Conservation (phyloP, 2,329 filamentous ascomycete species). For the Colletotrichum sp. region DNA sequence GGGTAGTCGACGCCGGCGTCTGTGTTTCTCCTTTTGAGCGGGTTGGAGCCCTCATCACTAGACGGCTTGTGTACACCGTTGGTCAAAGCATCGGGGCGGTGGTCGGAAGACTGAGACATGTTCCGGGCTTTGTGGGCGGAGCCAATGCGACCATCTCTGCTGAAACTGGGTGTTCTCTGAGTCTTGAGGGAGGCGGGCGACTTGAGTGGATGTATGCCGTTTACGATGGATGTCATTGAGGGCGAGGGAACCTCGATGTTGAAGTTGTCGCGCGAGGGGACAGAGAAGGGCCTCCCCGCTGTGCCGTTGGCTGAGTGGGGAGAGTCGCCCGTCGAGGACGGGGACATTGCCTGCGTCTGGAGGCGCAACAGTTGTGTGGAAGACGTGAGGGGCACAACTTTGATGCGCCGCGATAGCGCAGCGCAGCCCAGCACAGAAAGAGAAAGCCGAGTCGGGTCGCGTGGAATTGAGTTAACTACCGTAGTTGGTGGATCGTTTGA, state of each 20-base stretch:
- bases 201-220: slow-evolving; percentile 50
- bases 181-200: slow-evolving; percentile 55
- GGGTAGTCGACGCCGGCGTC: slow-evolving; percentile 68
- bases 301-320: slow-evolving; percentile 46
- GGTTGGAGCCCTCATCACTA: slow-evolving; percentile 59
- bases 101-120: slow-evolving; percentile 59
- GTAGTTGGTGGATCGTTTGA: background rate
- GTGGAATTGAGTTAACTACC: background rate
- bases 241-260: slow-evolving; percentile 52
- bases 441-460: background rate
- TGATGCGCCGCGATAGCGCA: slow-evolving; percentile 17
- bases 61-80: slow-evolving; percentile 51
- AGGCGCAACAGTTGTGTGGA: slow-evolving; percentile 25
- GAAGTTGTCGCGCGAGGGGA: slow-evolving; percentile 52
- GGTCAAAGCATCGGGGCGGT: slow-evolving; percentile 43
- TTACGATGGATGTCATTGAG: slow-evolving; percentile 44
- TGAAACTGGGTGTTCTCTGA: slow-evolving; percentile 54
- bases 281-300: slow-evolving; percentile 47
- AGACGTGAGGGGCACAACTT: slow-evolving; percentile 21
- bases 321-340: slow-evolving; percentile 59
- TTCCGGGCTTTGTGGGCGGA: slow-evolving; percentile 60
- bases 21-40: slow-evolving; percentile 66
- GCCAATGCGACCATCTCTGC: slow-evolving; percentile 58
- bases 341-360: slow-evolving; percentile 48
- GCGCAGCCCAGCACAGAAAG: background rate